Evolutionary conservation across 768 basidiomycete species (phyloP).

Genomic region (Inosperma sp.): DNA sequence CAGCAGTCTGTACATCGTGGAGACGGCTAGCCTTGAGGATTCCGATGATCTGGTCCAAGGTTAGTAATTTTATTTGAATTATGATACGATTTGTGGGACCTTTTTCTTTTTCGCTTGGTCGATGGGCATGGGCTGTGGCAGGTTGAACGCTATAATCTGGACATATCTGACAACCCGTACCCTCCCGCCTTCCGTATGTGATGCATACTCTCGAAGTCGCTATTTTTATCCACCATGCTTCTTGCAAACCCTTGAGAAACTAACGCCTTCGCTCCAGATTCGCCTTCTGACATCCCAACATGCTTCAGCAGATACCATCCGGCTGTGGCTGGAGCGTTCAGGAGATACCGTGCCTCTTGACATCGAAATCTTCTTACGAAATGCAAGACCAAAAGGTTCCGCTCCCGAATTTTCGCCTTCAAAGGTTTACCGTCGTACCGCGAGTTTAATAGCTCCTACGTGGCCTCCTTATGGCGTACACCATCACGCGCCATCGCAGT

Average conservation of each 20-base stretch:
- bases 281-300: conserved; percentile 67
- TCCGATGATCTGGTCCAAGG: conserved; percentile 75
- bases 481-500: conserved; percentile 33
- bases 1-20: conserved; percentile 67
- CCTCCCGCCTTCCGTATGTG: conserved; percentile 2
- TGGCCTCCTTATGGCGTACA: conserved; percentile 32
- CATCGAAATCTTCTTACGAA: conserved; percentile 73
- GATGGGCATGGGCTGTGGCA: neutral
- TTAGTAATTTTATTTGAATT: conserved; percentile 31
- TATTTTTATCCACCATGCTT: conserved; percentile 9
- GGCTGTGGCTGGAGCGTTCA: conserved; percentile 79
- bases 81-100: conserved; percentile 11
- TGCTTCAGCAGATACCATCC: conserved; percentile 71
- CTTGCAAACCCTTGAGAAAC: conserved; percentile 1
- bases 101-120: conserved; percentile 3
- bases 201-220: neutral
- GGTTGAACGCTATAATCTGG: neutral
- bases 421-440: conserved; percentile 29
- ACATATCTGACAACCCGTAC: neutral
- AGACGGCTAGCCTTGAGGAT: conserved; percentile 58
- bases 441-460: conserved; percentile 28
- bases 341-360: conserved; percentile 67
- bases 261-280: conserved; percentile 42
- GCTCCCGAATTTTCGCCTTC: conserved; percentile 19
- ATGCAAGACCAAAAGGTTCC: conserved; percentile 30